Base-by-base conservation (phyloP, 495 filamentous ascomycete genomes). In the Hypomontagnella monticulosa region DNA sequence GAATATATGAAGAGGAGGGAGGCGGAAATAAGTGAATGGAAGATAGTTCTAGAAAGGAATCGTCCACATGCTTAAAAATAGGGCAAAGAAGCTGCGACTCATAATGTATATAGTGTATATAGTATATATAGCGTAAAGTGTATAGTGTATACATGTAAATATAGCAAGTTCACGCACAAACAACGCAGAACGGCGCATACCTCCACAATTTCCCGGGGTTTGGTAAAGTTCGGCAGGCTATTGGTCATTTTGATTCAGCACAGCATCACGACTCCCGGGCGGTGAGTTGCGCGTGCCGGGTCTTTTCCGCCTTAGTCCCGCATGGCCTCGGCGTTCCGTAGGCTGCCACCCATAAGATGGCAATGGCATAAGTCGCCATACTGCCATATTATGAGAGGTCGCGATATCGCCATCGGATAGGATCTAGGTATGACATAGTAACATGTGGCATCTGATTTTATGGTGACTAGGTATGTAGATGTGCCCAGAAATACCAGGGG, bases 361-460 rank as follows among this genome's bases (percentile, higher is more conserved):
- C 40, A n/a, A 32, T 53, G 33, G 19, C 41, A 18, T 40, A 12
- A 57, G 52, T 48, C 9, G 20, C 40, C 53, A 61, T 51, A 4
- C 23, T 50, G 20, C 40, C 53, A 61, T 51, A 4, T 34, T 50
- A 57, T 61, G 51, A 67, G 57, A 67, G 51, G 47, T 57, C 50
- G 47, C 38, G 52, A 52, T 18, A 38, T 61, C 38, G 52, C 46
- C 32, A 38, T 61, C 51, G 44, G n/a, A 40, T 52, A 27, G 44
- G 38, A 61, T 43, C 30, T 61, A 14, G 40, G 61, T 52, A 66
- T 66, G 63, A 67, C 58, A 62, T 54, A n/a, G n/a, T n/a, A 58
- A 43, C 41, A 62, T 18, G 47, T 52, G 32, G 47, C 38, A 67
- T 43, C 47, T 0, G 15, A 20, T 33, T 57, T 27, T 1, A 27